Evolutionary conservation across 805 yeast species (phyloP), one percentile per base, ranked within the genome.

Genomic region (Candida odintsovae): DNA sequence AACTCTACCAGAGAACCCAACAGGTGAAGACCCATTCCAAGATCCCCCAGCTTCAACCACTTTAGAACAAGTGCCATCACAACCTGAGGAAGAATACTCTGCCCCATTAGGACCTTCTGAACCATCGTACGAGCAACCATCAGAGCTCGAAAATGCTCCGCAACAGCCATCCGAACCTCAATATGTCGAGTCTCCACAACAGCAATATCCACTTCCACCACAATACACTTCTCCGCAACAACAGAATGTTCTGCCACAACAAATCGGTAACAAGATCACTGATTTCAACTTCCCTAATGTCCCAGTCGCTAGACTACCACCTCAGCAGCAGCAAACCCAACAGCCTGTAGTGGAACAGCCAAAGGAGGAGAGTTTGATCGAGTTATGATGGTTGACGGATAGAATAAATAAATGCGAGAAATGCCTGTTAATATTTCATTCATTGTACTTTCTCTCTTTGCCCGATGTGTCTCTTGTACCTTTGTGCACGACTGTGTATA

Each of bases 241-340:
- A 1, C 41, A 44, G 13, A 41, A 38, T 22, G 22, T 36, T 10
- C 21, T 18, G 6, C n/a, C 25, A 8, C 22, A 16, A 12, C 22
- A 20, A 15, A 36, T 11, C 20, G 39, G 39, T 11, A 7, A 13
- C 10, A 50, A 53, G 36, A 61, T 69, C 19, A 70, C 73, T 1
- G 64, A 64, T 41, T 62, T 63, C 48, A 58, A 67, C 43, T 71
- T 71, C 50, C 75, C 75, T 26, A 63, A 69, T 21, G 74, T 71
- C 3, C 75, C 75, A 3, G 49, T 61, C 12, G 57, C 55, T 18
- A 68, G 60, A 37, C 13, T 46, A 13, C 44, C 42, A 9, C 36
- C 12, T 11, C 48, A 38, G 20, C 40, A 25, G 29, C 36, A 31
- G 18, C 45, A 15, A 40, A 57, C 50, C 26, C 47, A 55, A 44